Evolutionary conservation across 2,329 filamentous ascomycete species (phyloP).

Genomic region (Neofusicoccum laricinum): DNA sequence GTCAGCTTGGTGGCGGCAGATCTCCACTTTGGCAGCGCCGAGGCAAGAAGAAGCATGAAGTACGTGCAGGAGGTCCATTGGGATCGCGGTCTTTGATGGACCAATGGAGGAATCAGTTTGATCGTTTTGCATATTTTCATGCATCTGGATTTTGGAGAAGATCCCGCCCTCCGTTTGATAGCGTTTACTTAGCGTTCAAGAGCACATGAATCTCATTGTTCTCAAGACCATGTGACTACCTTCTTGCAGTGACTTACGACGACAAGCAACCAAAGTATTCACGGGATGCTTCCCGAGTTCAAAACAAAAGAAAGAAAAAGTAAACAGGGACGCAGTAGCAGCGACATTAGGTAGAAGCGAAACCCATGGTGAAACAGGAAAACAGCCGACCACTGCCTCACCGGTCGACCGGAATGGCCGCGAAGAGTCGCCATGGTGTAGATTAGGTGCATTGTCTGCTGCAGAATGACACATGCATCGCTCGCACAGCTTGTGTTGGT

Average conservation of each 20-base stretch:
- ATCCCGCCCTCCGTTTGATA: neutral
- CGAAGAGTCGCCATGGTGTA: neutral
- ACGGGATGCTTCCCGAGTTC: neutral
- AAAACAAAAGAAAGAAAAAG: neutral
- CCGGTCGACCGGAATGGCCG: neutral
- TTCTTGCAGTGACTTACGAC: neutral
- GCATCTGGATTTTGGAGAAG: neutral
- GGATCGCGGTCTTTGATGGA: neutral
- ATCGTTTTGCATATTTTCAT: neutral
- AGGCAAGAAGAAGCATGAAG: constrained; percentile 6
- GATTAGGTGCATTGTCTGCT: neutral
- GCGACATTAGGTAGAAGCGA: neutral
- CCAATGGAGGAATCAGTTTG: neutral
- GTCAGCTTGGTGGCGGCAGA: constrained; percentile 12
- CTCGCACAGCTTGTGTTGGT: constrained; percentile 6
- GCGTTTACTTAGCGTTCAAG: neutral
- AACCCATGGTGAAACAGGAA: neutral
- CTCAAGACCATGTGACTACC: neutral
- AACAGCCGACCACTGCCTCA: neutral
- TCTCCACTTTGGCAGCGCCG: constrained; percentile 13
- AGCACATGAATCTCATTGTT: neutral
- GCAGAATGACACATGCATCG: constrained; percentile 3
- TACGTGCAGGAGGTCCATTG: neutral
- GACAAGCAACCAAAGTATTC: neutral
- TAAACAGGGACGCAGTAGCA: neutral